phyloP scores from a whole-genome alignment of 2,329 filamentous ascomycete genomes.

The Penicillium freii region DNA sequence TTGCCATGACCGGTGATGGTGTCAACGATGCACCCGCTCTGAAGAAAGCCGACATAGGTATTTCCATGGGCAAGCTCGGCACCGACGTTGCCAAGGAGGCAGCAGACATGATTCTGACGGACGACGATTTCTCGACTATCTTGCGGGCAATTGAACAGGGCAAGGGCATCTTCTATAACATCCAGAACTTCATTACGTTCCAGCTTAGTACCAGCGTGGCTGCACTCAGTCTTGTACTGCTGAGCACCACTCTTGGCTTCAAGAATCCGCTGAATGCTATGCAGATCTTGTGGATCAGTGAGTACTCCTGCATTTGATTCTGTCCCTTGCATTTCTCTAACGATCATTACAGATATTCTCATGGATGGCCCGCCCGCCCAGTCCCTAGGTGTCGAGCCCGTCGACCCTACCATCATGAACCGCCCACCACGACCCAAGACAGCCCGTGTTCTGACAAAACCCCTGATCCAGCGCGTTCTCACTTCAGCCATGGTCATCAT shows the following conservation, averaged over 20 bases:
- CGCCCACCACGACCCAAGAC: conserved; percentile 82
- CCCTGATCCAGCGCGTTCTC: conserved; percentile 78
- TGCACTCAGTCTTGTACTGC: conserved; percentile 81
- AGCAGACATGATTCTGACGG: conserved; percentile 81
- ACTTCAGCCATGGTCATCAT: conserved; percentile 89
- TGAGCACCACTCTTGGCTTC: conserved; percentile 90
- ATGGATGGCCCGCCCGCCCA: conserved; percentile 99
- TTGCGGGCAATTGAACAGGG: conserved; percentile 95
- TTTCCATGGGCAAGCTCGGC: conserved; percentile 91
- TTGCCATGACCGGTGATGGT: conserved; percentile 98
- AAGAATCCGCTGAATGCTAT: conserved; percentile 96
- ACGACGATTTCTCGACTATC: conserved; percentile 89
- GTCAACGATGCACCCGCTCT: conserved; percentile 96
- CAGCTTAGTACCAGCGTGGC: conserved; percentile 96
- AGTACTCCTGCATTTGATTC: conserved; percentile 41
- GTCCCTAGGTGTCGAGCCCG: conserved; percentile 90
- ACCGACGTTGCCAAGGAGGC: conserved; percentile 97
- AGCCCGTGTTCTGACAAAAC: conserved; percentile 84
- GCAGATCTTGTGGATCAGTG: conserved; percentile 99
- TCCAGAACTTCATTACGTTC: conserved; percentile 98
- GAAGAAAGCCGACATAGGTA: conserved; percentile 96
- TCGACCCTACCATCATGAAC: conserved; percentile 91
- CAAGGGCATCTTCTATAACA: conserved; percentile 99
- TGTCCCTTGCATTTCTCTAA: conserved; percentile 26
- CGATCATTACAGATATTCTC: conserved; percentile 72